Base-by-base conservation (phyloP, 192 early-diverging fungal species). In the Kickxella alabastrina region DNA sequence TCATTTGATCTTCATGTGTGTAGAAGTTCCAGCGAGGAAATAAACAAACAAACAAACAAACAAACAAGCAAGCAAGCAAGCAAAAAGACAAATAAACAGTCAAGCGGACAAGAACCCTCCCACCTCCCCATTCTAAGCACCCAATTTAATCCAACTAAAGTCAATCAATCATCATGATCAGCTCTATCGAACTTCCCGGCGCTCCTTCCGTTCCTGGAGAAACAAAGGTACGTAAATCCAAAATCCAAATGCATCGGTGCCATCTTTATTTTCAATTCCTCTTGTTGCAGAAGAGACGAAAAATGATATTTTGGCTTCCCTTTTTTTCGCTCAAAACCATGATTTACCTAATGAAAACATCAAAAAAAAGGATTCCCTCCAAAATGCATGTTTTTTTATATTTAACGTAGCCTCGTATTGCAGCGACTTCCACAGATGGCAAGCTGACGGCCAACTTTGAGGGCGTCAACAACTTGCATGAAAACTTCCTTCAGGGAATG, bases 401-500 rank as follows among this genome's bases (percentile, higher is more conserved):
- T n/a, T n/a, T 2, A 12, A 3, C 38, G 26, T 59, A 73, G 64
- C 71, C 71, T 28, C 58, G 71, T 27, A 59, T 74, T 12, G 71
- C 59, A 14, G 54, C 64, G 2, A 58, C 43, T 19, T 43, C 44
- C 43, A 45, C 38, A 10, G 52, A 59, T 49, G 72, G 72, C 10
- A 26, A 59, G 47, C 19, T 65, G 24, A 41, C 57, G 13, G 43
- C 47, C 17, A 65, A 64, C 41, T 43, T 48, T 43, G 61, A 65
- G 21, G 72, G 72, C 43, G 56, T 64, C 34, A 64, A 60, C 57
- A 75, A 75, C 37, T 51, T 68, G 57, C 72, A 75, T 41, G 65
- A 68, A 43, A 68, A 65, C 54, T 68, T 75, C 59, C 41, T 75
- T 37, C 53, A 42, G 8, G 72, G 72, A 4, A 63, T 75, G 61